phyloP scores from a whole-genome alignment of 441 rosid species.

The Viola pubescens region DNA sequence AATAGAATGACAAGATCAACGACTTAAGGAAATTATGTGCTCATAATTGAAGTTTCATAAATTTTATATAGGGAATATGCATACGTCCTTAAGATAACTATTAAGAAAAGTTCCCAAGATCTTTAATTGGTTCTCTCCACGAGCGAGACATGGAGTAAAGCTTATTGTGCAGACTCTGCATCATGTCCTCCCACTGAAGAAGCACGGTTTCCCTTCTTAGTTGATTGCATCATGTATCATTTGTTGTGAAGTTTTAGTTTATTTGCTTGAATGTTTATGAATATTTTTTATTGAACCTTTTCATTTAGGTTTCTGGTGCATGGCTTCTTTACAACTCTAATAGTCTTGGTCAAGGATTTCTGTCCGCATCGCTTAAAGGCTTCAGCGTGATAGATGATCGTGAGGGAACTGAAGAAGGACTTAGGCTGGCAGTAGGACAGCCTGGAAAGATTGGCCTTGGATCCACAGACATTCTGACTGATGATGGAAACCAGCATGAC shows the following conservation, averaged over 20 bases:
- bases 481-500: constrained; percentile 26
- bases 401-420: constrained; percentile 75
- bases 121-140: no score
- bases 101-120: no score
- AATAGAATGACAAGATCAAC: no score
- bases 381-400: constrained; percentile 89
- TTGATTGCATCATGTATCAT: neutral
- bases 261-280: neutral
- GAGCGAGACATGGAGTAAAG: no score
- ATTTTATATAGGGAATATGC: no score
- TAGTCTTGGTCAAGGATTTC: constrained; percentile 58
- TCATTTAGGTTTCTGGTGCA: constrained; percentile 52
- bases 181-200: no score
- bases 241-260: neutral
- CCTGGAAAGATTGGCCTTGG: constrained; percentile 43
- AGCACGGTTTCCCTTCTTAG: neutral
- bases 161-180: no score
- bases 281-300: neutral
- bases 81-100: no score
- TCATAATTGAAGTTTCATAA: no score
- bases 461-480: constrained; percentile 22
- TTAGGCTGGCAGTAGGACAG: constrained; percentile 78
- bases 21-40: no score
- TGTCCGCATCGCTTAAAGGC: constrained; percentile 81
- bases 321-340: constrained; percentile 90